Base-by-base conservation (phyloP, 176 grass and related monocot genomes). In the Aegilops bicornis region DNA sequence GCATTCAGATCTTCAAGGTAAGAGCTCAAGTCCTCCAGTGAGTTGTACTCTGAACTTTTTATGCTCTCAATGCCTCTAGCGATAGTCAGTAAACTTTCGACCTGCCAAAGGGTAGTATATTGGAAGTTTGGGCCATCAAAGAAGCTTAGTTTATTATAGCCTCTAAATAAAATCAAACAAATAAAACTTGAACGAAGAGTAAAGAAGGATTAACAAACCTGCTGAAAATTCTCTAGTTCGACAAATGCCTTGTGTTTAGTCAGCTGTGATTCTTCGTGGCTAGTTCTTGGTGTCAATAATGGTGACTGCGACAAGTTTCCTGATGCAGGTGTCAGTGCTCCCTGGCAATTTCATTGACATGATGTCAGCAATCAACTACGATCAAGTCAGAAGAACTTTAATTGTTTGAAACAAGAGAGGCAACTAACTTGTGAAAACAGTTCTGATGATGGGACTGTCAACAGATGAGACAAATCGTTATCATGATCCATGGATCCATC, bases 141-240 rank as follows among this genome's bases (percentile, higher is more conserved):
- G 5, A 85, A 68, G 42, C 20, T 25, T 45, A 36, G 0, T 66
- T 85, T 35, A 65, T 35, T 45, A 64, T 37, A 12, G 40, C 8
- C 59, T 54, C 59, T 66, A 16, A 65, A 66, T 7, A 47, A 84
- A 63, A 29, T 33, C 9, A n/a, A 59, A 74, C 17, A 87, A 43
- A 12, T 12, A 60, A 19, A 64, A 76, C 19, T 62, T 27, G 31
- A 72, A 89, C 8, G 64, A 68, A 69, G 66, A 67, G 8, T 33
- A 48, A 31, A 58, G 37, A 80, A 39, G 50, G 16, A 70, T 64
- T n/a, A 20, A 74, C 62, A 58, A 65, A 95, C 93, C 91, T 99
- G 97, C 89, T 99, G 97, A 87, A 91, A 92, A 73, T 89, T 94
- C 87, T 98, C 96, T 64, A 95, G 86, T 67, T 98, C 91, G 14